A percentile compares a stretch with the other conserved stretches of the same genome.
phyloP scores from a whole-genome alignment of 192 early-diverging fungal genomes.

The Coemansia sp. region DNA sequence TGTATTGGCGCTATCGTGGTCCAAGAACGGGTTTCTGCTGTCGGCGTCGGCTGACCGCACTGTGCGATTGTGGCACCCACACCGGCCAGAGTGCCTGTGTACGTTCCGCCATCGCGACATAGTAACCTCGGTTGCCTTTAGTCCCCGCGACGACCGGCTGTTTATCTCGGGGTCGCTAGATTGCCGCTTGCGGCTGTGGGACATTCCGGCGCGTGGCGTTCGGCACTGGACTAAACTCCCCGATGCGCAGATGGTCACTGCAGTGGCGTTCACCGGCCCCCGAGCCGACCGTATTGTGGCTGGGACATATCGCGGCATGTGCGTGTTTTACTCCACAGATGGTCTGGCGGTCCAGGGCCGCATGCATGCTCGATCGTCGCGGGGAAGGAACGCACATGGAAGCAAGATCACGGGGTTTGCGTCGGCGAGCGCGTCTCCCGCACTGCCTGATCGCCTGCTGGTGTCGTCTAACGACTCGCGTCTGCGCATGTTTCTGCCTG shows the following conservation, averaged over 20 bases:
- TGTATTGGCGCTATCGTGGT: constrained; percentile 70
- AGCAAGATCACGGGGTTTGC: constrained; percentile 83
- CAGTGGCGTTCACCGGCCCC: constrained; percentile 67
- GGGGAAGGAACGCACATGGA: constrained; percentile 60
- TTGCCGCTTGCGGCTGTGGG: constrained; percentile 78
- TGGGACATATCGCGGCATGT: constrained; percentile 73
- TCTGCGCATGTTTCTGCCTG: constrained; percentile 73
- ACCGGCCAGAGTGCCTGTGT: constrained; percentile 69
- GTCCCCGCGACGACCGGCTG: constrained; percentile 77
- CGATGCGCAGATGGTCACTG: constrained; percentile 71
- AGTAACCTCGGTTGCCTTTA: constrained; percentile 78
- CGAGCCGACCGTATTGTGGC: constrained; percentile 70
- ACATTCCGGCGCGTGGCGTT: constrained; percentile 73
- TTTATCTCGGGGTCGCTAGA: constrained; percentile 82
- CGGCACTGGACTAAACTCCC: constrained; percentile 72
- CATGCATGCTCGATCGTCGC: constrained; percentile 65
- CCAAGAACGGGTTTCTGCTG: constrained; percentile 75
- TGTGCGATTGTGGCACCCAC: constrained; percentile 83
- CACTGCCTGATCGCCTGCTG: constrained; percentile 38
- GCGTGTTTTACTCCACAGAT: constrained; percentile 81
- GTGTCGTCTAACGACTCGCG: constrained; percentile 79
- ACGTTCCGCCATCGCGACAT: constrained; percentile 75
- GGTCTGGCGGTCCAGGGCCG: constrained; percentile 80
- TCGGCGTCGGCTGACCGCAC: constrained; percentile 81
- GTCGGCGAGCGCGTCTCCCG: constrained; percentile 19